Base-by-base conservation (phyloP, 495 filamentous ascomycete species). In the Annulohypoxylon moriforme region DNA sequence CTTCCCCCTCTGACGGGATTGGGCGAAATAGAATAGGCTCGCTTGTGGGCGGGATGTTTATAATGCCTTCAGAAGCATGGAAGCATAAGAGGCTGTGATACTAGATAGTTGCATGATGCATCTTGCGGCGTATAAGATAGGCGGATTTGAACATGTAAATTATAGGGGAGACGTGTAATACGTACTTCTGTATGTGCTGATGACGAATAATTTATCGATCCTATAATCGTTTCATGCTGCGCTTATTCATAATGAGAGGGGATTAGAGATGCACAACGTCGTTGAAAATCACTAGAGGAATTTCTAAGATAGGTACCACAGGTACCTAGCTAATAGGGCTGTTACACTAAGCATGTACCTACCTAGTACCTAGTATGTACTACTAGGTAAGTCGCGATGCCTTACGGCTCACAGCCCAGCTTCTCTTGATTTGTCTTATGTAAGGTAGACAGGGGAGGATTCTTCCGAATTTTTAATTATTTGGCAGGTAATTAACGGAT, bases 91-190 rank as follows among this genome's bases (percentile, higher is more conserved):
- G 3, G 46, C 34, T 47, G 47, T 29, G 46, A n/a, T 50, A 42
- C 44, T 67, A 69, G 57, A 76, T 59, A 67, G 59, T 62, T 64
- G 61, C 62, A 74, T 72, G 64, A 67, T 72, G 73, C 73, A 74
- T 73, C 61, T 42, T 58, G 58, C 36, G 72, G 76, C 67, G 67
- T 64, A 60, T 29, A 8, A 65, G 47, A 64, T 27, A 44, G 53
- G 46, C 44, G 27, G 33, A 46, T 42, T 69, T 59, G 9, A 27
- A 67, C 38, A 24, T 66, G 67, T 73, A 68, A 22, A 74, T 52
- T 68, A 69, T 68, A 69, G 25, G 38, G 53, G 40, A 60, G 42
- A 42, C 22, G 47, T 22, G 49, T 57, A 72, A 55, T 40, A 40
- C 64, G 34, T 24, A 46, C 44, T 56, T 57, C 22, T 14, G 22